Conservation (phyloP, 164 flowering plant genomes). For the Umbellularia californica region DNA sequence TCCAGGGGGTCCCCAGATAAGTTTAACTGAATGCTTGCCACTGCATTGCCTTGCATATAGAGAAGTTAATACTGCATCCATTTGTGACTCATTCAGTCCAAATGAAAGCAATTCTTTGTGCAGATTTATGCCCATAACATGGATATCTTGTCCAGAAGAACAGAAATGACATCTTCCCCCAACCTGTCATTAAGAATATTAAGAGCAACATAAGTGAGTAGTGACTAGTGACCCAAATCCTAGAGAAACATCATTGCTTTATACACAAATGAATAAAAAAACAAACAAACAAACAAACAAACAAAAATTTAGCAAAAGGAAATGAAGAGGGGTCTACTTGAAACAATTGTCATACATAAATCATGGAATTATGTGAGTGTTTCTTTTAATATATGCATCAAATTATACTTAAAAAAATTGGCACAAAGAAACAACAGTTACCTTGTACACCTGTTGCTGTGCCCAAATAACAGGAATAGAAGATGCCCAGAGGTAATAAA, state of each 20-base stretch:
- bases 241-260: too few relatives aligned
- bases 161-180: not conserved
- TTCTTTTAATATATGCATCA: too few relatives aligned
- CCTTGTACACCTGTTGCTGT: too few relatives aligned
- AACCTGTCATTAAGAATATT: not conserved
- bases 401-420: too few relatives aligned
- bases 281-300: too few relatives aligned
- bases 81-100: slow-evolving; percentile 54
- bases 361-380: not conserved
- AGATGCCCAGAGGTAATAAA: too few relatives aligned
- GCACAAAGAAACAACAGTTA: too few relatives aligned
- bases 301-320: not conserved
- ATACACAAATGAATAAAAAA: not conserved
- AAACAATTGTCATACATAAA: too few relatives aligned
- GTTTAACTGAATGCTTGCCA: slow-evolving; percentile 39
- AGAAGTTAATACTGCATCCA: slow-evolving; percentile 34
- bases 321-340: not conserved
- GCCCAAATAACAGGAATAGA: too few relatives aligned
- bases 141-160: not conserved
- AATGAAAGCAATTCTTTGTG: not conserved
- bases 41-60: slow-evolving; percentile 24
- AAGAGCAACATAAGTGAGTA: too few relatives aligned
- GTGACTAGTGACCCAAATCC: not conserved
- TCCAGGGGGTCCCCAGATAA: slow-evolving; percentile 86
- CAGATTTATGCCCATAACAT: not conserved